These are phyloP conservation scores for Aphanoascus verrucosus DNA, from an alignment of 2,329 filamentous ascomycete genomes.

Conservation along the genomic window DNA sequence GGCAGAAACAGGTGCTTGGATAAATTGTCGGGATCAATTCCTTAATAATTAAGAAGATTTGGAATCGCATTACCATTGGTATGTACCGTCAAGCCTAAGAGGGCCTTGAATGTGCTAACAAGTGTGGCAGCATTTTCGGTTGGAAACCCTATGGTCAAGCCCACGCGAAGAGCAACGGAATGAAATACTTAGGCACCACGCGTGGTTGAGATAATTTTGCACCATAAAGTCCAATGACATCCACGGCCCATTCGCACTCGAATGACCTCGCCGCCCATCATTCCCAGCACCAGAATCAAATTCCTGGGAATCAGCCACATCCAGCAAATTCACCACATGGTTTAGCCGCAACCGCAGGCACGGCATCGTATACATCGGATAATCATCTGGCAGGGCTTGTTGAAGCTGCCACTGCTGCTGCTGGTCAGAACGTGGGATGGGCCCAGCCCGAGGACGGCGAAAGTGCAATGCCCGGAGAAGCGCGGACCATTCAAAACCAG, in stretches of 20 bases:
- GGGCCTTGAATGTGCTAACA: neutral
- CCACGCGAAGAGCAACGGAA: neutral
- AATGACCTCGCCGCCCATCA: conserved; percentile 5
- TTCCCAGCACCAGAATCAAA: conserved; percentile 5
- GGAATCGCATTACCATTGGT: neutral
- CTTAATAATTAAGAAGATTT: neutral
- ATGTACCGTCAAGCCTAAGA: neutral
- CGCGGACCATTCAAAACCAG: conserved; percentile 32
- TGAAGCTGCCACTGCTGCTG: conserved; percentile 38
- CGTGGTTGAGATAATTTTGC: neutral
- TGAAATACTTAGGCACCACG: neutral
- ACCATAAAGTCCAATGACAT: conserved; percentile 7
- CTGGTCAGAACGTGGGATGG: conserved; percentile 23
- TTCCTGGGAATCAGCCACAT: conserved; percentile 8
- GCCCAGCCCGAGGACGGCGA: conserved; percentile 17
- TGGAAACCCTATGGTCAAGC: neutral
- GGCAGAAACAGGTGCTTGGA: neutral
- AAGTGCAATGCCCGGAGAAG: conserved; percentile 39
- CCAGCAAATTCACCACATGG: conserved; percentile 4
- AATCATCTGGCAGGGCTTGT: conserved; percentile 38
- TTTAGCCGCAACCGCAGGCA: conserved; percentile 3
- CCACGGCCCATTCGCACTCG: conserved; percentile 7
- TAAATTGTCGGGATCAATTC: neutral
- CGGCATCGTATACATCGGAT: conserved; percentile 12
- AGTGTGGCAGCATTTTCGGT: neutral